Evolutionary conservation across 768 basidiomycete species (phyloP), one percentile per base, ranked within the genome.

Genomic region (Collybia sordida): DNA sequence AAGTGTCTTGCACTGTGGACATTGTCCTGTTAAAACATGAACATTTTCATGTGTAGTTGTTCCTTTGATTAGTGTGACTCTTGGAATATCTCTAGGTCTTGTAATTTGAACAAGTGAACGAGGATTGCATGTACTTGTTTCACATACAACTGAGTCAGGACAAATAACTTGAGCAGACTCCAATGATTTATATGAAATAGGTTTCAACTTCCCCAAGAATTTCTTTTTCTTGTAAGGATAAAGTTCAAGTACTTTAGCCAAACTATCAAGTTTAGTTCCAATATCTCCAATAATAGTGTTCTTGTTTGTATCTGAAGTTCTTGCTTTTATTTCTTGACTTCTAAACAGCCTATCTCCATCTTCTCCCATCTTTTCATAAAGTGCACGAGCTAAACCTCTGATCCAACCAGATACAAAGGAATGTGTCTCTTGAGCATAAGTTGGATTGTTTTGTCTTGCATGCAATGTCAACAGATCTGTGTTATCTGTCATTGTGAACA

Each of bases 401-500:
- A 55, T 51, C 53, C 53, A 55, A 15, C 44, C 51, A 39, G 43
- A 23, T 19, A 36, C 39, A 22, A 28, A 12, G 15, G 40, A 31
- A 19, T 15, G 25, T 6, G 19, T 45, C 35, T 55, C 53, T 15
- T 42, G 46, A n/a, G 6, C 9, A 4, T 22, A 37, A 22, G 28
- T 22, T 18, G 51, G 51, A 42, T 47, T 39, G 18, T 52, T 45
- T 44, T 57, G 54, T 12, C 35, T 38, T 17, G 44, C 53, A 55
- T 57, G 55, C 21, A 57, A 31, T 19, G 49, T 56, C 25, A 57
- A 39, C 21, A 57, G 11, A 22, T 51, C 50, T 12, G 45, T 24
- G 45, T 57, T 57, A 27, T 40, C 44, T 9, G 42, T 47, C 11
- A 55, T 34, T 19, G 55, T 51, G 18, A 55, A 55, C 28, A 57